A percentile compares a stretch with the other conserved stretches of the same genome.
Evolutionary conservation across 495 filamentous ascomycete genomes (phyloP).

Genomic region (Neohortaea acidophila): DNA sequence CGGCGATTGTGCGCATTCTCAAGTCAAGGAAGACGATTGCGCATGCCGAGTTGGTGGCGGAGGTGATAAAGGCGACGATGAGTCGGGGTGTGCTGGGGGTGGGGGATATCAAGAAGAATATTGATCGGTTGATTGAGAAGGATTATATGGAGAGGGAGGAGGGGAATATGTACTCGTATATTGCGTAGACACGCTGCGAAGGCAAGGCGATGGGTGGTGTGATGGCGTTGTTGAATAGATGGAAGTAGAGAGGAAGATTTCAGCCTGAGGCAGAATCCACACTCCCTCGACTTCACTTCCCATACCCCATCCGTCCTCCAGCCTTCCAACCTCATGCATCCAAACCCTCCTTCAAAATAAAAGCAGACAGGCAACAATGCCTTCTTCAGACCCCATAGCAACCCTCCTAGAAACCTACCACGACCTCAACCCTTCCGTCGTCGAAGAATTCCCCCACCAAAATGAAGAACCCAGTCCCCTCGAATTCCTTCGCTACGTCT

Average conservation of each 20-base stretch:
- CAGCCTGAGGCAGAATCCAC: too few relatives aligned
- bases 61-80: slow-evolving; percentile 81
- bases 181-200: too few relatives aligned
- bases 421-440: slow-evolving; percentile 43
- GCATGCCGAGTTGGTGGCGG: slow-evolving; percentile 64
- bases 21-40: slow-evolving; percentile 81
- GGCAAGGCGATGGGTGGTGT: too few relatives aligned
- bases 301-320: too few relatives aligned
- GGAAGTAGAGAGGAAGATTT: too few relatives aligned
- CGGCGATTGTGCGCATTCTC: slow-evolving; percentile 93
- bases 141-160: slow-evolving; percentile 84
- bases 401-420: slow-evolving; percentile 50
- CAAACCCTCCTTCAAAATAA: too few relatives aligned
- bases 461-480: slow-evolving; percentile 48
- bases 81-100: slow-evolving; percentile 69
- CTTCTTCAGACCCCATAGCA: too few relatives aligned
- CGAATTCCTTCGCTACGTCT: slow-evolving; percentile 57
- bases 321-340: too few relatives aligned
- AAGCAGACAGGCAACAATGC: too few relatives aligned
- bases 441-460: slow-evolving; percentile 37
- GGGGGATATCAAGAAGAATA: slow-evolving; percentile 83
- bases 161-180: slow-evolving; percentile 60
- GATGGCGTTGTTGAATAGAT: too few relatives aligned
- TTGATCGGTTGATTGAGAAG: slow-evolving; percentile 97
- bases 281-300: too few relatives aligned